phyloP scores from a whole-genome alignment of 1,284 basidiomycete genomes.

The Fistulina hepatica region DNA sequence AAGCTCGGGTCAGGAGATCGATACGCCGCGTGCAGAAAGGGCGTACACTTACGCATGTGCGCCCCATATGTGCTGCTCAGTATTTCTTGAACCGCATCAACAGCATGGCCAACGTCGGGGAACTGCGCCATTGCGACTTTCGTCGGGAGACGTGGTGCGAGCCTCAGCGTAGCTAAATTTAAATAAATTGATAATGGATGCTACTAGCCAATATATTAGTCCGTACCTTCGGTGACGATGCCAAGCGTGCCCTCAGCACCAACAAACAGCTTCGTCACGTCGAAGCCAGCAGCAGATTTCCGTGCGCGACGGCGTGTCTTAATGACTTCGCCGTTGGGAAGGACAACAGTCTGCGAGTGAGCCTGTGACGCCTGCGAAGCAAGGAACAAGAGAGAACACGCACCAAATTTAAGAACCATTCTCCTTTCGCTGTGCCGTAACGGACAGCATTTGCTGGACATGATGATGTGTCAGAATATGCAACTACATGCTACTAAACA shows the following conservation, averaged over 20 bases:
- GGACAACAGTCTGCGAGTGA: constrained; percentile 53
- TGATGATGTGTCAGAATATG: not conserved
- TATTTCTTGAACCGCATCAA: constrained; percentile 69
- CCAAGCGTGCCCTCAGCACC: constrained; percentile 78
- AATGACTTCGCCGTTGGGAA: constrained; percentile 70
- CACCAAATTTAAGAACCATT: constrained; percentile 61
- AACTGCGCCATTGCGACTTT: constrained; percentile 67
- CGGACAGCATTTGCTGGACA: constrained; percentile 64
- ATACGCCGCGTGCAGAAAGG: not conserved
- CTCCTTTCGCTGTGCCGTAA: constrained; percentile 68
- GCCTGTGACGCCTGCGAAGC: not conserved
- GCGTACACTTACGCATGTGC: constrained; percentile 38
- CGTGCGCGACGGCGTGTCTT: constrained; percentile 64
- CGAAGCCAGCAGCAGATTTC: constrained; percentile 71
- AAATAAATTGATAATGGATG: constrained; percentile 1
- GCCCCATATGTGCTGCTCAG: constrained; percentile 54
- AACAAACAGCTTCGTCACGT: constrained; percentile 72
- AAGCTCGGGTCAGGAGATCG: constrained; percentile 8
- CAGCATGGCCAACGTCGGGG: constrained; percentile 49
- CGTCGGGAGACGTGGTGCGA: constrained; percentile 68
- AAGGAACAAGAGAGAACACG: constrained; percentile 16
- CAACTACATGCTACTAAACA: not conserved
- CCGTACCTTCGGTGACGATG: constrained; percentile 66
- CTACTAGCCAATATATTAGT: not conserved
- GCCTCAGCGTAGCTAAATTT: constrained; percentile 56